Base-by-base conservation (phyloP, 176 grass and related monocot genomes). In the Aechmea fasciata region DNA sequence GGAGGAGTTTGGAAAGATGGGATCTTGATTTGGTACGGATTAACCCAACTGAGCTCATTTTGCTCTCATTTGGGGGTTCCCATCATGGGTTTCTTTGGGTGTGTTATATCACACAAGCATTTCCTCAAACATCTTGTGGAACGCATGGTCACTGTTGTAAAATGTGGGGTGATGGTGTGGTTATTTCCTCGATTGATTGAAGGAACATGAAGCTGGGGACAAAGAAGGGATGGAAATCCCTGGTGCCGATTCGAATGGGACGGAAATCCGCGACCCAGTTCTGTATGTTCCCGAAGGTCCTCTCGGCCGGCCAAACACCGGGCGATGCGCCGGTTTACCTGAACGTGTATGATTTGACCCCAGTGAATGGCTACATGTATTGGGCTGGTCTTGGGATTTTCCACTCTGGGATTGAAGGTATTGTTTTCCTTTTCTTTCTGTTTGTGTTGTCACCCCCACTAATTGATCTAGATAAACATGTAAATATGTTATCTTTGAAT, bases 331-430 rank as follows among this genome's bases (percentile, higher is more conserved):
- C 89, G 2, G 93, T 97, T 85, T 97, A 92, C 83, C 86, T 97
- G 63, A 97, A 97, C 14, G 93, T 97, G 20, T 97, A 97, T 49
- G 93, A 97, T 83, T 81, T 97, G 83, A 97, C 93, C 15, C 83
- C 89, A 55, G 84, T 97, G 81, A 97, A 97, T 81, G 93, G 86
- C 24, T 97, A 97, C 68, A 77, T 97, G 72, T 87, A 86, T 73
- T 97, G 93, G 93, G 86, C 89, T 49, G 93, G 89, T 74, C 79
- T 97, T 74, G 93, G 93, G 71, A 88, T 97, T 65, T 97, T 89
- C 83, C 93, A 97, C 79, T 92, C 93, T 12, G 93, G 93, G 73
- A 76, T 97, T 59, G 89, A 97, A 97, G 93, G 93, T 97, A 70
- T 51, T 53, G 74, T 49, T 79, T 73, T 78, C 52, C 76, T 51